phyloP scores from a whole-genome alignment of 2,329 filamentous ascomycete genomes.

The Emydomyces testavorans region DNA sequence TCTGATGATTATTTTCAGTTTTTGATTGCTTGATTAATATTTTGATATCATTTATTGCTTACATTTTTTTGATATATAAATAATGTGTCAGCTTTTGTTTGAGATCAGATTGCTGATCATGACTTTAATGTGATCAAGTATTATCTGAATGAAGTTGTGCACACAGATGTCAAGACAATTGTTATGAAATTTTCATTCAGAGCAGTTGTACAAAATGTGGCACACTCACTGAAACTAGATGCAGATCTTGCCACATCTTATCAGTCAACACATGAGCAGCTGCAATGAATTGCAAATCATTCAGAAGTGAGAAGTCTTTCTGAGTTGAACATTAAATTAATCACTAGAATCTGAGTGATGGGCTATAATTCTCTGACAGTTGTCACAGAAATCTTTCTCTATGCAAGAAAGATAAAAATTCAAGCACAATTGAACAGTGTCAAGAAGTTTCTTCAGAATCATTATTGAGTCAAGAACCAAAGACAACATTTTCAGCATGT shows the following conservation, averaged over 20 bases:
- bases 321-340: too few species aligned
- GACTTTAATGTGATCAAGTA: slow-evolving; percentile 19
- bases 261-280: slow-evolving; percentile 13
- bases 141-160: slow-evolving; percentile 18
- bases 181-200: slow-evolving; percentile 17
- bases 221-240: slow-evolving; percentile 13
- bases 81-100: too few species aligned
- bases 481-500: slow-evolving; percentile 19
- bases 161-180: slow-evolving; percentile 16
- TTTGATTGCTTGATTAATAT: too few species aligned
- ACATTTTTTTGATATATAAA: too few species aligned
- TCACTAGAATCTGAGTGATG: too few species aligned
- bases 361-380: too few species aligned
- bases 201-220: slow-evolving; percentile 15
- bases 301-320: slow-evolving; percentile 5
- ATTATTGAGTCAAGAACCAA: slow-evolving; percentile 10
- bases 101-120: too few species aligned
- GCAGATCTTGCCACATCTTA: slow-evolving; percentile 15
- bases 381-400: too few species aligned
- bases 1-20: too few species aligned
- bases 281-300: slow-evolving; percentile 11
- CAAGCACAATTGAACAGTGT: slow-evolving; percentile 13
- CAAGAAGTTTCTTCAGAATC: slow-evolving; percentile 11
- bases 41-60: too few species aligned
- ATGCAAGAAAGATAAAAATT: too few species aligned